Percentiles rank a stretch among this genome's conserved stretches.
These are phyloP conservation scores for Eimeria falciformis DNA, from an alignment of 169 alveolate species.

Conservation along the genomic window DNA sequence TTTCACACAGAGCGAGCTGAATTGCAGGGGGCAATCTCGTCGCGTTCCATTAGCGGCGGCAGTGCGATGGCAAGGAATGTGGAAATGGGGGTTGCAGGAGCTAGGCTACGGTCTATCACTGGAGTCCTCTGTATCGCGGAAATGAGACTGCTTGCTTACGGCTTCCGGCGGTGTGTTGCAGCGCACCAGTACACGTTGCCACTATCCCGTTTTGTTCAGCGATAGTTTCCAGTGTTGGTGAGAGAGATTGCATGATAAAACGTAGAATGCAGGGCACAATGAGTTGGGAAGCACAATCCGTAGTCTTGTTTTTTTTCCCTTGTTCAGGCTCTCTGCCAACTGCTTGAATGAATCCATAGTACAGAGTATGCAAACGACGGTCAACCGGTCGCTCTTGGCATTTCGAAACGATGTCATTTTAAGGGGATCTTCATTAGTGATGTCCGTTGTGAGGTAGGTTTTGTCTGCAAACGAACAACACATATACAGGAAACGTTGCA, in stretches of 20 bases:
- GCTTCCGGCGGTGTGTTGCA: slow-evolving; percentile 41
- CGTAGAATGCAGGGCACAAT: no score
- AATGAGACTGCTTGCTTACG: slow-evolving; percentile 50
- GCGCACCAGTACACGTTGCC: background rate
- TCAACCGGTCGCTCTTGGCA: slow-evolving; percentile 21
- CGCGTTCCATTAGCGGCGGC: slow-evolving; percentile 5
- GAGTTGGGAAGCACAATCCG: no score
- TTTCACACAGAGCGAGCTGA: background rate
- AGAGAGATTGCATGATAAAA: background rate
- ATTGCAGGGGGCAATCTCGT: background rate
- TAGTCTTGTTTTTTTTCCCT: background rate
- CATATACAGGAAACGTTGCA: no score
- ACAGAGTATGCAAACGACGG: slow-evolving; percentile 5
- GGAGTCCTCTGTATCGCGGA: slow-evolving; percentile 22
- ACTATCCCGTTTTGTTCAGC: background rate
- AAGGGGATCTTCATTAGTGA: slow-evolving; percentile 60
- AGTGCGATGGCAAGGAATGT: background rate
- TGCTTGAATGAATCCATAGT: slow-evolving; percentile 39
- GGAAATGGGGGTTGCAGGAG: slow-evolving; percentile 58
- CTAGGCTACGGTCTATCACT: slow-evolving; percentile 33
- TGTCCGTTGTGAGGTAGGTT: slow-evolving; percentile 28
- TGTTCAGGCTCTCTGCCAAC: slow-evolving; percentile 25
- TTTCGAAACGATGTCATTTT: slow-evolving; percentile 24
- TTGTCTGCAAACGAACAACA: background rate
- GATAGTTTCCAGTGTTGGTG: background rate